Base-by-base conservation (phyloP, 2,329 filamentous ascomycete species). In the Trichoderma sp. region DNA sequence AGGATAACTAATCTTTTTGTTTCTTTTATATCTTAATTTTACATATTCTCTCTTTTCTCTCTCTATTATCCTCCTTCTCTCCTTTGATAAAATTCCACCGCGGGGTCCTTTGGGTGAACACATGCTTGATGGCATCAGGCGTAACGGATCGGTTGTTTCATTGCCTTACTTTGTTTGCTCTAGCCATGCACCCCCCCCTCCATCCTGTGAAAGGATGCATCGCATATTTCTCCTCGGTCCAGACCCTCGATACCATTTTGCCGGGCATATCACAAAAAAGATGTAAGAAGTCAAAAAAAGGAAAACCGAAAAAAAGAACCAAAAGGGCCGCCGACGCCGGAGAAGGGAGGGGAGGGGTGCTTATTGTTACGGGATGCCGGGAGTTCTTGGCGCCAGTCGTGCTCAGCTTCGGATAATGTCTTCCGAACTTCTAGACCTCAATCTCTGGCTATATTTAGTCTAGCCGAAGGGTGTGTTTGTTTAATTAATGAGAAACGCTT, bases 401-500 rank as follows among this genome's bases (percentile, higher is more conserved):
- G 30, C 39, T 61, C 47, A 43, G 30, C 60, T 64, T 64, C 43
- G 68, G 68, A 58, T 57, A 30, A 51, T 64, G 39, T 61, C 28
- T 57, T 26, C 67, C 67, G 68, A 39, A 51, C 47, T 57, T 71
- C 60, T 71, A 64, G 68, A 71, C 68, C 60, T 71, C 68, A 34
- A 64, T 51, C 30, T 51, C 30, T 43, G 51, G 47, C 68, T 64
- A 30, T 30, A 32, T 43, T 64, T 53, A 64, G 68, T 36, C 57
- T 62, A 70, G 39, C 28, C 39, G n/a, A 70, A 60, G 39, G 34
- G 15, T 64, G 32, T 8, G 7, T 63, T 64, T 57, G 30, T 64
- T 70, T 64, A 70, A 71, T 71, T 24, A 63, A 71, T 71, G 68
- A 71, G 68, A 71, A 64, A 64, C 60, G 68, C 43, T 56, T 56